Evolutionary conservation across 768 basidiomycete species (phyloP).

Genomic region (Suillus alpinus): DNA sequence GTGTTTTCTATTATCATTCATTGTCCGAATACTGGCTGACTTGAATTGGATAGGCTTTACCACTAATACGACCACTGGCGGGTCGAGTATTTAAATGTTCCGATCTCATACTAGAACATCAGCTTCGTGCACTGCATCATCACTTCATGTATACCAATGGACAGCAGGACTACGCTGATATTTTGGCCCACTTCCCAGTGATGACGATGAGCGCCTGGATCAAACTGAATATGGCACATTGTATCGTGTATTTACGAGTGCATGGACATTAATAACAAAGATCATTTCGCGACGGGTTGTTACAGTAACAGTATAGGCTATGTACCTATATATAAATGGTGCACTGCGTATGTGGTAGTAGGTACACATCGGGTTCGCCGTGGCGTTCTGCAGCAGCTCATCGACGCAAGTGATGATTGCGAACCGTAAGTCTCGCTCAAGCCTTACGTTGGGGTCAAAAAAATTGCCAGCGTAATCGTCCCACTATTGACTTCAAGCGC

Average conservation of each 20-base stretch:
- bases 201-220: background rate
- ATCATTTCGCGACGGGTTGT: background rate
- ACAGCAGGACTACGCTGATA: background rate
- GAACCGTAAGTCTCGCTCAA: background rate
- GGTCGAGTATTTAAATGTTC: constrained; percentile 25
- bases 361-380: background rate
- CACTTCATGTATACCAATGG: constrained; percentile 2
- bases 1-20: background rate
- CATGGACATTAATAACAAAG: background rate
- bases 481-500: background rate
- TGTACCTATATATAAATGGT: too few relatives aligned
- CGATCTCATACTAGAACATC: constrained; percentile 1
- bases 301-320: background rate
- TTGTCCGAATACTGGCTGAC: constrained; percentile 3
- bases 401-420: background rate
- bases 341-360: background rate
- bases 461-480: background rate
- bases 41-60: constrained; percentile 20
- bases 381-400: background rate
- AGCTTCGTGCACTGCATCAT: background rate
- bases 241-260: background rate
- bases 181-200: background rate
- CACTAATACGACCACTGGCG: constrained; percentile 23
- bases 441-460: background rate
- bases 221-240: background rate